Evolutionary conservation across 2,329 filamentous ascomycete genomes (phyloP), one percentile per base, ranked within the genome.

Genomic region (Amphichorda felina): DNA sequence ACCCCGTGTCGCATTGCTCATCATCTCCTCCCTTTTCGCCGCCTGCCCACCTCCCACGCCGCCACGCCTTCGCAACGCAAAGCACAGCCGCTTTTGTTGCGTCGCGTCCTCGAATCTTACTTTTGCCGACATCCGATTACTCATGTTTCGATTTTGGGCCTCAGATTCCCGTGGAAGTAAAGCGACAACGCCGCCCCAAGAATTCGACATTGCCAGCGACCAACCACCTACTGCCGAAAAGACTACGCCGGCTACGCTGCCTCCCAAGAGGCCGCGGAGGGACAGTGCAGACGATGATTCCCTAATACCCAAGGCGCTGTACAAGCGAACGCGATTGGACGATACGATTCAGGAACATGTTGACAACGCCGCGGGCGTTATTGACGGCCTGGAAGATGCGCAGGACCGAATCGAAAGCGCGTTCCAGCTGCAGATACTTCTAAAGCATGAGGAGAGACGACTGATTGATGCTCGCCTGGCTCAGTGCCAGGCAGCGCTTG

Each of bases 391-490:
- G 13, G 29, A 36, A 11, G 21, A 27, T n/a, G 27, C 35, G 11
- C 28, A 36, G 14, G 33, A 34, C 22, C 9, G 21, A 13, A 33
- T 33, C n/a, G 35, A 33, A 24, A 26, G 21, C 11, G 30, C 35
- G 10, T 33, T 33, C 9, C 30, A 27, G 35, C 28, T 24, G 15
- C 88, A 95, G 63, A 88, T 96, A 36, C 64, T 96, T 43, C 64
- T 93, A 54, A 96, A 95, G 67, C 91, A 98, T 59, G 79, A 91
- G 50, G 91, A 98, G 63, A 64, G 96, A 40, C 84, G 88, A 38
- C 69, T 94, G 46, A 94, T 96, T 56, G 86, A 96, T 53, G 87
- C 94, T 60, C 91, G 96, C 62, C 72, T 96, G 44, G 89, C 86
- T 44, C 96, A 95, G 64, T 95, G 88, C 53, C 88, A 96, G 63